Base-by-base conservation (phyloP, 2,329 filamentous ascomycete species). In the Coniochaeta sp. region DNA sequence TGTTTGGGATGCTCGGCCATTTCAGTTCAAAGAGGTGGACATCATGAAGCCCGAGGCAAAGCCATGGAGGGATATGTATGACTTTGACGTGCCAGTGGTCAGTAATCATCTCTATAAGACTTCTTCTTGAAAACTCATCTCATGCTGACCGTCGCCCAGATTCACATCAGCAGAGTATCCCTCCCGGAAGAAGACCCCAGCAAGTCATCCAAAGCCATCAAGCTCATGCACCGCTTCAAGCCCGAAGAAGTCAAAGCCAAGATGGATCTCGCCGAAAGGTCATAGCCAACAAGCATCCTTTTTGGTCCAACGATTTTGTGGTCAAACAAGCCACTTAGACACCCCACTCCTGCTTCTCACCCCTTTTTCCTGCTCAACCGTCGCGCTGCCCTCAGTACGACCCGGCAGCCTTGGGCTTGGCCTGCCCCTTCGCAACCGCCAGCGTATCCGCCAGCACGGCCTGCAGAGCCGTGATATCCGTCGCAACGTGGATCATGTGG, bases 51-150 rank as follows among this genome's bases (percentile, higher is more conserved):
- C 78, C 0, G 78, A 82, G 24, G 76, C 77, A 14, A 78, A 81
- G 55, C 70, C 73, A 22, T 92, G 88, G 88, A 83, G 80, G 61
- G 76, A 84, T 48, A 62, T 90, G 1, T 92, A 92, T 63, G 87
- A 91, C 53, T 89, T 91, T 64, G 88, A 92, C 59, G 87, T 89
- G 7, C 88, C 88, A 0, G 88, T 91, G 62, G 87, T 91, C 72
- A 61, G 77, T 67, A 30, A 28, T 1, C 6, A 22, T 32, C 14
- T 28, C 22, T n/a, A 30, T 14, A 6, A 20, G 9, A 32, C n/a
- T 9, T 32, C 14, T 30, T 12, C 7, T n/a, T 18, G 12, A 22
- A 14, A 48, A 22, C 14, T 14, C 12, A 16, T 24, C 22, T 31
- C n/a, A 12, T 27, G 45, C 38, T 47, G 16, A 45, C 27, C 22